phyloP scores from a whole-genome alignment of 192 early-diverging fungal species.

The Umbelopsis isabellina region DNA sequence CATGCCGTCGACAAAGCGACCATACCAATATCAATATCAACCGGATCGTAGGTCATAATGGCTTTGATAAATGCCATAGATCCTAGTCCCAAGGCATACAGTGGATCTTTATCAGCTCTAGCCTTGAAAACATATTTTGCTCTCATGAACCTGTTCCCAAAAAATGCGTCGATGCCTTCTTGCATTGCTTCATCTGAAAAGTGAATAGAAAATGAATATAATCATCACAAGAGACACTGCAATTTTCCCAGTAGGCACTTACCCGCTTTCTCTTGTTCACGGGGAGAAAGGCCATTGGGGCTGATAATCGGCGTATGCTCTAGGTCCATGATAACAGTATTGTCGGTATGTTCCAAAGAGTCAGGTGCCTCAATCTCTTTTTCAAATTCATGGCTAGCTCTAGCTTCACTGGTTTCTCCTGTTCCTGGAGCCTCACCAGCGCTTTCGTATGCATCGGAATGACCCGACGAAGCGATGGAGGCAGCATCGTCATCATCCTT shows the following conservation, averaged over 20 bases:
- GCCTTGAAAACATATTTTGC: conserved; percentile 31
- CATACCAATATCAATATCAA: conserved; percentile 24
- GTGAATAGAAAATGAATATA: neutral
- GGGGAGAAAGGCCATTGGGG: conserved; percentile 19
- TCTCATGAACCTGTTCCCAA: conserved; percentile 32
- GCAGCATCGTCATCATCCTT: neutral
- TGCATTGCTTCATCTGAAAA: conserved; percentile 15
- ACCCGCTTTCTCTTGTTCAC: conserved; percentile 31
- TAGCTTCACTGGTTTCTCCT: neutral
- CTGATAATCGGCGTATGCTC: neutral
- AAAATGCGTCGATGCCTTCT: conserved; percentile 17
- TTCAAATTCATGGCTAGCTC: neutral
- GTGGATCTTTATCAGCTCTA: conserved; percentile 17
- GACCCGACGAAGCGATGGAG: neutral
- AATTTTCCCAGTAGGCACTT: neutral
- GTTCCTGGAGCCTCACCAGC: conserved; percentile 5
- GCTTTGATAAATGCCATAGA: conserved; percentile 36
- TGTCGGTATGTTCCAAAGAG: neutral
- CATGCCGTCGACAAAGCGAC: conserved; percentile 27
- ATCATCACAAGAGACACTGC: neutral
- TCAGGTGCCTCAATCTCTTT: neutral
- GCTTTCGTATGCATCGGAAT: conserved; percentile 12
- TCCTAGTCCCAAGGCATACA: conserved; percentile 29
- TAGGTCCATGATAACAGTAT: neutral
- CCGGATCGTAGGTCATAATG: conserved; percentile 13